Evolutionary conservation across 768 basidiomycete genomes (phyloP), one percentile per base, ranked within the genome.

Genomic region (Chalciporus chontae): DNA sequence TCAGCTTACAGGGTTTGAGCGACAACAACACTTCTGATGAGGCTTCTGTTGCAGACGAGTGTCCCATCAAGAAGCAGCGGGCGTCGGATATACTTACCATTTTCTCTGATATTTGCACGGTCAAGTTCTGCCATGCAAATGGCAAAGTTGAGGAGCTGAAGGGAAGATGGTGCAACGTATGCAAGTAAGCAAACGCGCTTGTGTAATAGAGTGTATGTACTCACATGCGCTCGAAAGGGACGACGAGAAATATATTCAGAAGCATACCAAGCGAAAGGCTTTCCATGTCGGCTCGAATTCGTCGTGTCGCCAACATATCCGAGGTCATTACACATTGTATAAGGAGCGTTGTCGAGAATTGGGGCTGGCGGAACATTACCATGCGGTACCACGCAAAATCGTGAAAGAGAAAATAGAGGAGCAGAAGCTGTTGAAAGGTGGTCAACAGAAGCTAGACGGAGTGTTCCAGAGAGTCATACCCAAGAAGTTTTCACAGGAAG

Each of bases 401-500:
- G 15, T 24, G 18, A 15, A 24, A 14, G n/a, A 36, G 15, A 26
- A 26, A 34, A 24, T n/a, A 50, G 17, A n/a, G 14, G 32, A 15
- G 19, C 8, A 50, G 34, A 5, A 24, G 24, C 24, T 24, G 24
- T 24, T 24, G 24, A 26, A 5, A 9, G 27, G 15, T 41, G 43
- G 31, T 24, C 24, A 24, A 24, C 24, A 24, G 24, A 24, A 24
- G 18, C n/a, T 38, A n/a, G 37, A 14, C 31, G 41, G 5, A 3
- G 11, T 31, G 27, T 9, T 8, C 23, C 34, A 14, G 43, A 43
- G 18, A 15, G 21, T 23, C 24, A 32, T 27, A 11, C 17, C 11
- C 8, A 17, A 46, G 24, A 7, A 45, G 38, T 60, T 58, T 41
- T 48, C 59, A 18, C 37, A 43, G 17, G 52, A 57, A 10, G 40